These are phyloP conservation scores for Yamadazyma buinensis DNA, from an alignment of 1,139 yeast genomes.

Conservation along the genomic window DNA sequence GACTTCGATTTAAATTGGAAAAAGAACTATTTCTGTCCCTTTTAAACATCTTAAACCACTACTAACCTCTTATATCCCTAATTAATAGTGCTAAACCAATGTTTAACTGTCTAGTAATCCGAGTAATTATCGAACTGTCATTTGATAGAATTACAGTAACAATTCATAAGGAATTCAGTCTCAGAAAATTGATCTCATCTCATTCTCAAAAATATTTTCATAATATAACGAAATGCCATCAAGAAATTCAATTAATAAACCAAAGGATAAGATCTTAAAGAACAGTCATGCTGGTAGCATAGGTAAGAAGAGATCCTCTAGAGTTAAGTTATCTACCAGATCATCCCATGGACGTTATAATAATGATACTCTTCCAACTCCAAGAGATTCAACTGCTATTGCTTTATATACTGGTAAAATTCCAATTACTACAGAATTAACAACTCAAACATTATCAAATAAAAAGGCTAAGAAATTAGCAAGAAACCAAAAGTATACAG, in stretches of 20 bases:
- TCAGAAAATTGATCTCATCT: constrained; percentile 4
- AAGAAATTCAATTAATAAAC: constrained; percentile 75
- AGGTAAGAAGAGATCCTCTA: constrained; percentile 55
- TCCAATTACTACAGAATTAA: constrained; percentile 30
- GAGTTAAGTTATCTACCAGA: constrained; percentile 45
- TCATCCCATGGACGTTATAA: constrained; percentile 45
- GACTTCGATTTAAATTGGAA: too few species aligned
- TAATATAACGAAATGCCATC: constrained; percentile 75
- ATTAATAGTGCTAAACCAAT: too few species aligned
- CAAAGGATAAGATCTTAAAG: constrained; percentile 58
- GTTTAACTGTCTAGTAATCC: constrained; percentile 26
- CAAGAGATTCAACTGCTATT: constrained; percentile 56
- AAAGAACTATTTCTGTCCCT: too few species aligned
- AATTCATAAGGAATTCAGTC: background rate
- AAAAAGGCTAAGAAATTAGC: constrained; percentile 80
- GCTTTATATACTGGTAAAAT: constrained; percentile 55
- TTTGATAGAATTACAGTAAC: too few species aligned
- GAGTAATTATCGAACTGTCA: too few species aligned
- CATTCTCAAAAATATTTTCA: constrained; percentile 3
- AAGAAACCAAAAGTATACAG: constrained; percentile 70
- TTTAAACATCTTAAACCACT: too few species aligned
- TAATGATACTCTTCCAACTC: constrained; percentile 32
- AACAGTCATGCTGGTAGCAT: constrained; percentile 52
- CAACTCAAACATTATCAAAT: constrained; percentile 68
- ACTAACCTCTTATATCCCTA: too few species aligned